These are phyloP conservation scores for Colletotrichum echinochloae DNA, from an alignment of 2,329 filamentous ascomycete genomes.

Conservation along the genomic window DNA sequence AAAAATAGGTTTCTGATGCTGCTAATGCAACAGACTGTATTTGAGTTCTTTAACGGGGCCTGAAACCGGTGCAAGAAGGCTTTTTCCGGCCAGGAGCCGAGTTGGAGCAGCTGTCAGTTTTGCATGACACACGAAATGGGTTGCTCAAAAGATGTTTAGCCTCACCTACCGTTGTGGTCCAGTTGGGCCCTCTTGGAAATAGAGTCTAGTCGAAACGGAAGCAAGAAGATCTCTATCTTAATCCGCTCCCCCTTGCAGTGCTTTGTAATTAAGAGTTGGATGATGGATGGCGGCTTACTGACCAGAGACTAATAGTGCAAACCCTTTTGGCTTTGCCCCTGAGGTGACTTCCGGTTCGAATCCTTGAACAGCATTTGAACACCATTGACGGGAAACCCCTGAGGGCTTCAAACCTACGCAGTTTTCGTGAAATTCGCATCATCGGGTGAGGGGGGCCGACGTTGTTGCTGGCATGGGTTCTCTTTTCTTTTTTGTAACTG, in stretches of 20 bases:
- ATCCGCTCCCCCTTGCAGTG: neutral
- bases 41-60: slow-evolving; percentile 16
- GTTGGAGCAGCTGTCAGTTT: slow-evolving; percentile 31
- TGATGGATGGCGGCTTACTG: slow-evolving; percentile 24
- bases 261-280: neutral
- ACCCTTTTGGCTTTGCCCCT: slow-evolving; percentile 10
- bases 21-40: too few relatives aligned
- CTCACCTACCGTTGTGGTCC: slow-evolving; percentile 7
- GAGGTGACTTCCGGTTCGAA: slow-evolving; percentile 2
- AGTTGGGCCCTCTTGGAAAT: slow-evolving; percentile 16
- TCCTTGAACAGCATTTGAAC: slow-evolving; percentile 9
- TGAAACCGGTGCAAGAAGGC: slow-evolving; percentile 24
- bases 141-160: slow-evolving; percentile 12
- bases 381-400: slow-evolving; percentile 13
- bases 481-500: slow-evolving; percentile 1
- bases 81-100: slow-evolving; percentile 10
- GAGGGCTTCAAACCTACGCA: neutral
- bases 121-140: slow-evolving; percentile 23
- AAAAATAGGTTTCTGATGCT: too few relatives aligned
- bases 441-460: slow-evolving; percentile 1
- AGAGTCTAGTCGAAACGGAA: slow-evolving; percentile 30
- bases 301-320: neutral
- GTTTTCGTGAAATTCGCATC: slow-evolving; percentile 12
- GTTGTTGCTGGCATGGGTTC: slow-evolving; percentile 3
- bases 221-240: slow-evolving; percentile 19